Evolutionary conservation across 2,329 filamentous ascomycete genomes (phyloP).

Genomic region (Ophiostoma ulmi): DNA sequence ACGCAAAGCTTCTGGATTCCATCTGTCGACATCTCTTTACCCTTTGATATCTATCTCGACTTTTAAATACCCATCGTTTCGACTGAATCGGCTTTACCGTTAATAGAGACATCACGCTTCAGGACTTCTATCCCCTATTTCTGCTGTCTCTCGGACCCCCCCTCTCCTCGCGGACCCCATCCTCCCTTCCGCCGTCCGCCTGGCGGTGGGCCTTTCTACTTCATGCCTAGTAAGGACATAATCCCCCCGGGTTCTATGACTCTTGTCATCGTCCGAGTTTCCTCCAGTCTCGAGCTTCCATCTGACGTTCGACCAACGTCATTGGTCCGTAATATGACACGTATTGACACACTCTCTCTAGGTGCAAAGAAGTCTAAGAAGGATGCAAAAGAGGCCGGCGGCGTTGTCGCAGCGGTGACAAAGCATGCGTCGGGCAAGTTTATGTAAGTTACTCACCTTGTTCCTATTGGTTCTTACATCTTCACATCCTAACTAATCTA

Average conservation of each 20-base stretch:
- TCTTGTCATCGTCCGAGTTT: not conserved
- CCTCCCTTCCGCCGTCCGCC: conserved; percentile 22
- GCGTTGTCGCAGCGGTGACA: conserved; percentile 50
- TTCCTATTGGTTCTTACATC: not conserved
- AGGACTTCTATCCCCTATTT: not conserved
- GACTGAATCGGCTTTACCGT: not conserved
- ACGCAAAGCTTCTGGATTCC: not conserved
- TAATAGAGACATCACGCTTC: not conserved
- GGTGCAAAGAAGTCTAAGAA: conserved; percentile 48
- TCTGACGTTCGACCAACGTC: not conserved
- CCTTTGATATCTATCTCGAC: not conserved
- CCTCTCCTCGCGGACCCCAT: conserved; percentile 7
- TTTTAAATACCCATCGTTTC: not conserved
- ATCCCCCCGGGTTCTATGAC: not conserved
- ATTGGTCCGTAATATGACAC: too few relatives aligned
- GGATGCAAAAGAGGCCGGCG: conserved; percentile 50
- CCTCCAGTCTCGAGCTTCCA: not conserved
- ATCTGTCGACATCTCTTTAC: not conserved
- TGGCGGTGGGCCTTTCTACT: conserved; percentile 26
- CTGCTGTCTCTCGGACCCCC: conserved; percentile 9
- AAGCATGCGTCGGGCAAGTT: conserved; percentile 50
- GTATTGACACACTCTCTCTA: conserved; percentile 16
- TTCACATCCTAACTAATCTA: not conserved
- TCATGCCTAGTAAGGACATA: conserved; percentile 28
- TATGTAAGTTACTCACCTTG: conserved; percentile 41